Percentiles rank a stretch among this genome's conserved stretches.
These are phyloP conservation scores for Lasiosphaeria hispida DNA, from an alignment of 495 filamentous ascomycete species.

Conservation along the genomic window DNA sequence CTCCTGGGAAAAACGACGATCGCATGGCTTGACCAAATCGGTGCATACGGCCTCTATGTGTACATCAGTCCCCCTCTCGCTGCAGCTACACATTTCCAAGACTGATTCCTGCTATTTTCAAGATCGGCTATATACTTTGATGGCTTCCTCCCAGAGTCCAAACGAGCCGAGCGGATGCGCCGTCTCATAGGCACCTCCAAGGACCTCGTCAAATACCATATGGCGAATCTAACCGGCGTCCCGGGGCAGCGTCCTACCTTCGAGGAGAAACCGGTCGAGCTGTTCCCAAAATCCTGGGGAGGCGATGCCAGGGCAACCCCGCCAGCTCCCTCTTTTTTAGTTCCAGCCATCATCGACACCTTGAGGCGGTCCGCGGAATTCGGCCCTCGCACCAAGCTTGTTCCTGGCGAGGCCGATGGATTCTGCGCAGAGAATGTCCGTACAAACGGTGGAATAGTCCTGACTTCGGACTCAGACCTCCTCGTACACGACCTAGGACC, in stretches of 20 bases:
- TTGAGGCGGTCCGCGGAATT: slow-evolving; percentile 46
- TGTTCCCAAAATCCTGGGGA: slow-evolving; percentile 20
- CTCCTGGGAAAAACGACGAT: slow-evolving; percentile 57
- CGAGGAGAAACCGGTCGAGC: not conserved
- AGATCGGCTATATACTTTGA: slow-evolving; percentile 73
- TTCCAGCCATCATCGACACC: slow-evolving; percentile 65
- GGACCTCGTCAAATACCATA: slow-evolving; percentile 25
- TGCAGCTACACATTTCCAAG: not conserved
- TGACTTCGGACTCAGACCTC: slow-evolving; percentile 76
- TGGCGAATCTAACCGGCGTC: slow-evolving; percentile 13
- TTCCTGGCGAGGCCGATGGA: slow-evolving; percentile 69
- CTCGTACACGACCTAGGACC: slow-evolving; percentile 63
- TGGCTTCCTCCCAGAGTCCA: slow-evolving; percentile 59
- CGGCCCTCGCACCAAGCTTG: slow-evolving; percentile 50
- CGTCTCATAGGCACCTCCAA: slow-evolving; percentile 24
- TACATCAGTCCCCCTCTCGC: slow-evolving; percentile 35
- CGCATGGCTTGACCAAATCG: slow-evolving; percentile 58
- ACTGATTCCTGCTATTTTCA: slow-evolving; percentile 12
- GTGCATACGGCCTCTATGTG: slow-evolving; percentile 53
- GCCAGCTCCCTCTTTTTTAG: slow-evolving; percentile 62
- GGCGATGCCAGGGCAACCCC: slow-evolving; percentile 28
- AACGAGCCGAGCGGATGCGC: slow-evolving; percentile 30
- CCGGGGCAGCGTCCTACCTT: slow-evolving; percentile 11
- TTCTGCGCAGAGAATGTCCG: slow-evolving; percentile 61
- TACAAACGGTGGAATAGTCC: slow-evolving; percentile 48